phyloP scores from a whole-genome alignment of 2,329 filamentous ascomycete species.

The Blastomyces parvus region DNA sequence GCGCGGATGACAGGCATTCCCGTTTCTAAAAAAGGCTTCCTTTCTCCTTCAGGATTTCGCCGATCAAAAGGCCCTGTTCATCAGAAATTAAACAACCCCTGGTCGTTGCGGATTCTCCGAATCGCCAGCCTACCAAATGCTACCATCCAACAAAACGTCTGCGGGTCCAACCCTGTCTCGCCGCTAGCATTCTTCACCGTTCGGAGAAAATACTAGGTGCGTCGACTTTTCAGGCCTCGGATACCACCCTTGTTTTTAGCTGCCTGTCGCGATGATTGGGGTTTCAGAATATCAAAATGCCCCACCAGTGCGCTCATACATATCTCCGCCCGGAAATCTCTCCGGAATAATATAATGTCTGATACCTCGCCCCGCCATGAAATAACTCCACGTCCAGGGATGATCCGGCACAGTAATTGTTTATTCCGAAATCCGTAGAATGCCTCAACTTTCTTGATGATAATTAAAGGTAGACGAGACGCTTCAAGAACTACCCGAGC shows the following conservation, averaged over 20 bases:
- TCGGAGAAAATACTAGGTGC: constrained; percentile 1
- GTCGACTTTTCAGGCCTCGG: neutral
- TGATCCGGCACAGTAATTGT: neutral
- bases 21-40: constrained; percentile 2
- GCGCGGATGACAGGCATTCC: neutral
- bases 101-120: neutral
- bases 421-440: neutral
- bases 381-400: neutral
- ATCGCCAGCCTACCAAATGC: neutral
- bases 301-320: neutral
- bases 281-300: neutral
- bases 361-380: no score
- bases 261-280: no score
- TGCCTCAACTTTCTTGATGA: neutral
- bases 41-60: constrained; percentile 4
- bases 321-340: neutral
- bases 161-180: neutral
- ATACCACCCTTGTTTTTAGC: neutral
- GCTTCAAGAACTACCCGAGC: neutral
- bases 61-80: constrained; percentile 1
- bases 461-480: neutral
- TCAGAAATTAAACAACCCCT: neutral
- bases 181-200: constrained; percentile 1
- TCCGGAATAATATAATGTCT: neutral
- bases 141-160: neutral